A percentile compares a stretch with the other conserved stretches of the same genome.
phyloP scores from a whole-genome alignment of 768 basidiomycete species.

The Trametes gibbosa region DNA sequence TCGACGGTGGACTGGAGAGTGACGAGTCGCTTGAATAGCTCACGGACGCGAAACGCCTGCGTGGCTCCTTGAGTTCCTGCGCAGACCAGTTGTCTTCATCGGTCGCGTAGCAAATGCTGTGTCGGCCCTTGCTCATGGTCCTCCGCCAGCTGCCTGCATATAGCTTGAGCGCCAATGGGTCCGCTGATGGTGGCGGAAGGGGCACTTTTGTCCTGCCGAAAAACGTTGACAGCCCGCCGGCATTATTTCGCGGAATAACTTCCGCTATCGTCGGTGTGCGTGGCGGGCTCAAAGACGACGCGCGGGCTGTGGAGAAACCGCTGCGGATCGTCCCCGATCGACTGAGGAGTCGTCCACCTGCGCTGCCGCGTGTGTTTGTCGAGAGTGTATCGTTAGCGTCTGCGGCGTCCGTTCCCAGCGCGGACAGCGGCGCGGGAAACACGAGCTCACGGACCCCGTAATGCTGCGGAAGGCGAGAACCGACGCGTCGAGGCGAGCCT shows the following conservation, averaged over 20 bases:
- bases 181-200: conserved; percentile 45
- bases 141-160: conserved; percentile 51
- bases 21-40: conserved; percentile 50
- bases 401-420: conserved; percentile 22
- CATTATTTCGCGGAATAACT: conserved; percentile 12
- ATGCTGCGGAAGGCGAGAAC: conserved; percentile 25
- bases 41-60: conserved; percentile 41
- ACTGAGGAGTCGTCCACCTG: conserved; percentile 2
- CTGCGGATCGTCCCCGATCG: conserved; percentile 13
- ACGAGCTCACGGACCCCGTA: conserved; percentile 52
- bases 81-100: conserved; percentile 20
- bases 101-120: background rate
- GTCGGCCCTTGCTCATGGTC: conserved; percentile 6
- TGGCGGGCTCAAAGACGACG: conserved; percentile 12
- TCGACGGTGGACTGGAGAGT: conserved; percentile 31
- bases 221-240: conserved; percentile 31
- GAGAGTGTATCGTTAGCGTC: conserved; percentile 2
- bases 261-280: conserved; percentile 7
- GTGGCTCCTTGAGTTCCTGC: conserved; percentile 36
- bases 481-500: conserved; percentile 11
- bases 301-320: conserved; percentile 1
- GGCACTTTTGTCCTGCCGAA: conserved; percentile 35
- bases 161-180: conserved; percentile 44
- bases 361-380: background rate
- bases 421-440: conserved; percentile 74